Percentiles rank a stretch among this genome's conserved stretches.
Conservation (phyloP, 164 flowering plant genomes). For the Chloranthus sessilifolius region DNA sequence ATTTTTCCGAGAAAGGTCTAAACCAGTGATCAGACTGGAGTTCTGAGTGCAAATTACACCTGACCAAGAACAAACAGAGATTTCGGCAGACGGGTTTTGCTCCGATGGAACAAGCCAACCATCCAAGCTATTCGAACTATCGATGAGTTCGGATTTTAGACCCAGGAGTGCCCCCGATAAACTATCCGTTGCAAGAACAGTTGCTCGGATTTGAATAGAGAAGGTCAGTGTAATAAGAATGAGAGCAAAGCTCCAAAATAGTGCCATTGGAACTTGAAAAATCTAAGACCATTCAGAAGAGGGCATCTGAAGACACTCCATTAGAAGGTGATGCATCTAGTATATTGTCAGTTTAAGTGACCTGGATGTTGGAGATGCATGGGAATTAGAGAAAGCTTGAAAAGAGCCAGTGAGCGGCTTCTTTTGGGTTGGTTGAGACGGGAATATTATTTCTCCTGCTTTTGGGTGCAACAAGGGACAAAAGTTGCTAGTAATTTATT, state of each 20-base stretch:
- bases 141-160: conserved; percentile 63
- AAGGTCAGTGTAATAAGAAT: conserved; percentile 16
- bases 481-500: conserved; percentile 17
- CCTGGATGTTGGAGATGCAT: conserved; percentile 35
- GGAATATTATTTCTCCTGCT: conserved; percentile 39
- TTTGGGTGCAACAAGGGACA: conserved; percentile 39
- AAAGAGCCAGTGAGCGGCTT: conserved; percentile 14
- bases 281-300: not conserved
- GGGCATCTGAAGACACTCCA: not conserved
- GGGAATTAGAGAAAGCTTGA: conserved; percentile 56
- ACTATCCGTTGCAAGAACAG: conserved; percentile 32
- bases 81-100: conserved; percentile 15
- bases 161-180: conserved; percentile 63
- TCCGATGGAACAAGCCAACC: conserved; percentile 49
- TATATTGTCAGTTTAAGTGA: not conserved
- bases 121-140: conserved; percentile 34
- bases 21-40: conserved; percentile 32
- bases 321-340: not conserved
- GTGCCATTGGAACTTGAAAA: conserved; percentile 51
- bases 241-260: conserved; percentile 13
- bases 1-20: conserved; percentile 58
- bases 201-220: conserved; percentile 7
- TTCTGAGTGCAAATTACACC: conserved; percentile 66
- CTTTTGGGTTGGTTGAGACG: conserved; percentile 26
- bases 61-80: conserved; percentile 72